Evolutionary conservation across 2,329 filamentous ascomycete genomes (phyloP).

Genomic region (Mycogone perniciosa): DNA sequence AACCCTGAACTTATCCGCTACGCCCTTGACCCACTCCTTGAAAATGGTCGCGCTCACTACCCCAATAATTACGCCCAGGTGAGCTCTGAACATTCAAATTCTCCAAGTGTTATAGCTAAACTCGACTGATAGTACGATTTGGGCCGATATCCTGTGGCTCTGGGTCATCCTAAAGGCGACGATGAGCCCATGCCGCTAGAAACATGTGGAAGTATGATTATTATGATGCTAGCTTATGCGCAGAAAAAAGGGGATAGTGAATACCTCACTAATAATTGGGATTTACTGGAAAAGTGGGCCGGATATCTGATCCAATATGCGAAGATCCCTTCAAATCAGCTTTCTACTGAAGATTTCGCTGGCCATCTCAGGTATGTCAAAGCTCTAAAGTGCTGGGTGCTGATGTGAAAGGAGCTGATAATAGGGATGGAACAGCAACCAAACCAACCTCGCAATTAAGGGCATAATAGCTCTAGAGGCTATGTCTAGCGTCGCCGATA

Average conservation of each 20-base stretch:
- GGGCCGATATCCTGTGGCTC: slow-evolving; percentile 64
- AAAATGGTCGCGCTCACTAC: slow-evolving; percentile 61
- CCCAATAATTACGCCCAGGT: slow-evolving; percentile 47
- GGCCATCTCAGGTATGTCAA: slow-evolving; percentile 50
- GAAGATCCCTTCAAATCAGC: slow-evolving; percentile 66
- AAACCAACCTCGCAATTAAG: slow-evolving; percentile 66
- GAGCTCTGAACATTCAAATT: too few relatives aligned
- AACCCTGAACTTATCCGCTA: slow-evolving; percentile 58
- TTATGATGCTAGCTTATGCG: slow-evolving; percentile 68
- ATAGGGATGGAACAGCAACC: neutral
- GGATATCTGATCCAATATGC: slow-evolving; percentile 69
- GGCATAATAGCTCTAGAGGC: slow-evolving; percentile 78
- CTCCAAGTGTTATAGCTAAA: too few relatives aligned
- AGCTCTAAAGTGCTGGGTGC: neutral
- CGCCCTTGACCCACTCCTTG: slow-evolving; percentile 56
- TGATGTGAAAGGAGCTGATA: neutral
- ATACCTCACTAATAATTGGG: slow-evolving; percentile 61
- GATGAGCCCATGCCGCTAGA: slow-evolving; percentile 74
- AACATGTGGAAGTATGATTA: slow-evolving; percentile 76
- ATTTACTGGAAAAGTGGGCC: slow-evolving; percentile 71
- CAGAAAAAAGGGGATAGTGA: slow-evolving; percentile 46
- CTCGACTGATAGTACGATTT: slow-evolving; percentile 50
- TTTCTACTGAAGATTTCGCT: slow-evolving; percentile 81
- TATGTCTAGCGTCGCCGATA: slow-evolving; percentile 63
- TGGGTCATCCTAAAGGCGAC: slow-evolving; percentile 61